Base-by-base conservation (phyloP, 352 stramenopile genomes). In the Pythium rishiriense region DNA sequence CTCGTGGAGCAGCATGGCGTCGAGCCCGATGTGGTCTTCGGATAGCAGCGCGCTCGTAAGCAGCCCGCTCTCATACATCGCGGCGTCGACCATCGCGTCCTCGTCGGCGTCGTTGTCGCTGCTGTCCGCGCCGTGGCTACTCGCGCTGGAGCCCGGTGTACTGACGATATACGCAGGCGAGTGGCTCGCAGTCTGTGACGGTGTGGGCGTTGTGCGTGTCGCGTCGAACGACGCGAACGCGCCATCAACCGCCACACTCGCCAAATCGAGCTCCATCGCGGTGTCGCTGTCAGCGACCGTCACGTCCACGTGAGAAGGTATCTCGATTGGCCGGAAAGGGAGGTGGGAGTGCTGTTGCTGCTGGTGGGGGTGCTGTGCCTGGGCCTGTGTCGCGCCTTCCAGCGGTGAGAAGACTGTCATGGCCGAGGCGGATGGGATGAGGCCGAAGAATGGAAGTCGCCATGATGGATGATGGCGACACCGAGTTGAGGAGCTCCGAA, bases 1-100 rank as follows among this genome's bases (percentile, higher is more conserved):
- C 51, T 72, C 64, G 11, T 45, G n/a, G 28, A 72, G 22, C 28
- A 72, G 64, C 29, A 53, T 54, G 4, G 53, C 21, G 53, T 72
- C 64, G 10, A 62, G 15, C 2, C 47, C 57, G 35, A 43, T 37
- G 17, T 66, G 55, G 43, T 66, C 56, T 17, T 61, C 56, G 6
- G 26, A 33, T 17, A 62, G 45, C 41, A 58, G 33, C 10, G 51
- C 41, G n/a, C 25, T 33, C n/a, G 43, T 53, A 17, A 66, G 28
- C 14, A 62, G 24, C 6, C 50, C 50, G 37, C 42, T 58, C 5
- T 64, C 63, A 41, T 56, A 25, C 46, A 64, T 58, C 17, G 51
- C 62, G 43, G 45, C 55, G 53, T 62, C 49, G 15, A 61, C 52
- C 42, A 62, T 46, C 19, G 35, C 48, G 41, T 64, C 46, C 11